Base-by-base conservation (phyloP, 306 rosid species). In the Lithocarpus polystachyus region DNA sequence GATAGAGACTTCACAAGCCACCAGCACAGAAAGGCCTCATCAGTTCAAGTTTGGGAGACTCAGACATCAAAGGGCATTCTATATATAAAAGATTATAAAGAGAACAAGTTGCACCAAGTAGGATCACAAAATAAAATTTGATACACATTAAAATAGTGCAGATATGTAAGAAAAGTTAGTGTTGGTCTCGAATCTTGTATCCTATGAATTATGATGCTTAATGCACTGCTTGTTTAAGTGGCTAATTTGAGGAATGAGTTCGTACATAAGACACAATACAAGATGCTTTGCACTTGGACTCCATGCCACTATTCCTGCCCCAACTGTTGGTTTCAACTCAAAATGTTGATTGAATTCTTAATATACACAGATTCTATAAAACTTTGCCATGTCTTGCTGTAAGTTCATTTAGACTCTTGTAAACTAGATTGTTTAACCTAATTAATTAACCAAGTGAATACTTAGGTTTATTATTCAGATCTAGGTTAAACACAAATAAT, bases 1-100 rank as follows among this genome's bases (percentile, higher is more conserved):
- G 73, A 56, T 79, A 72, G 35, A 23, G 82, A 82, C 72, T 71
- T 75, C 82, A 81, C 19, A 55, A 77, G 77, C 85, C 86, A 82
- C 84, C 82, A 75, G 68, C 52, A 43, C 56, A 79, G 79, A 71
- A 61, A 56, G 37, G 75, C 29, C 85, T 54, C 28, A 13, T 73
- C 75, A 54, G 6, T 40, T 73, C 51, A 56, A 72, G 67, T 23
- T 71, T 19, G 73, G 77, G 83, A 15, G 82, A 67, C 64, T 53
- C 29, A 20, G 10, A 71, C 67, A 45, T 54, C 68, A 59, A 31
- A 28, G 45, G 5, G 35, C 59, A 43, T 71, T 31, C 59, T 24
- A 24, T 14, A 71, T 24, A 24, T 35, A 15, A 51, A 71, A 48
- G 75, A 45, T 71, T 24, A 37, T 19, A 40, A 5, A 45, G n/a